Conservation (phyloP, 2,329 filamentous ascomycete species). For the Alternaria sp. region DNA sequence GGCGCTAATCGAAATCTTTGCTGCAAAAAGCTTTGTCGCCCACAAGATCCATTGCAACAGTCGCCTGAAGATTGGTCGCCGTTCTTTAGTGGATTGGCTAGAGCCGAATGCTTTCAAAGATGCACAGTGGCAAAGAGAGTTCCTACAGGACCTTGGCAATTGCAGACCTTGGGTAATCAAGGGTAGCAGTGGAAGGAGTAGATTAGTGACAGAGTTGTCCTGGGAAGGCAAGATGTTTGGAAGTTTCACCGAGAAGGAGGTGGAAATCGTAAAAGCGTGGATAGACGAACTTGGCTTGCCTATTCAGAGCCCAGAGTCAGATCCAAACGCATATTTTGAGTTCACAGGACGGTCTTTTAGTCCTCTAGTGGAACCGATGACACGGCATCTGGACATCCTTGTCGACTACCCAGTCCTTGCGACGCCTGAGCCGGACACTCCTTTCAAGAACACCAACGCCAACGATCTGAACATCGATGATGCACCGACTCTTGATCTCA, state of each 20-base stretch:
- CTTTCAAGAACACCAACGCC: not conserved
- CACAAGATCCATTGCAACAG: conserved; percentile 54
- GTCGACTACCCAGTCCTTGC: conserved; percentile 21
- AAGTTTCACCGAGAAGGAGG: conserved; percentile 57
- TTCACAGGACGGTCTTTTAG: conserved; percentile 24
- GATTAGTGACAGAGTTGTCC: conserved; percentile 53
- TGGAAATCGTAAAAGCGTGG: conserved; percentile 50
- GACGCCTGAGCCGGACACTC: not conserved
- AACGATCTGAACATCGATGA: not conserved
- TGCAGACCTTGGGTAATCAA: conserved; percentile 54
- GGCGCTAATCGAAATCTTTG: conserved; percentile 43
- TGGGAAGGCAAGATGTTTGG: conserved; percentile 62
- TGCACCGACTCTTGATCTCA: not conserved
- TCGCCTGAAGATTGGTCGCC: conserved; percentile 50
- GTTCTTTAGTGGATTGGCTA: conserved; percentile 54
- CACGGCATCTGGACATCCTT: conserved; percentile 13
- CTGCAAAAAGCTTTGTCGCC: conserved; percentile 50
- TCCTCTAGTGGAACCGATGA: not conserved
- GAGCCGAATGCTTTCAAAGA: conserved; percentile 44
- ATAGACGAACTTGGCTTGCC: conserved; percentile 47
- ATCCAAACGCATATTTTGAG: conserved; percentile 29
- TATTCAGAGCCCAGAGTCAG: not conserved
- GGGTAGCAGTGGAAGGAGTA: conserved; percentile 53
- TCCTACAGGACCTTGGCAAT: conserved; percentile 48
- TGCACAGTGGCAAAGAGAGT: conserved; percentile 45